Evolutionary conservation across 2,329 filamentous ascomycete genomes (phyloP), one percentile per base, ranked within the genome.

Genomic region (Calonectria pteridis): DNA sequence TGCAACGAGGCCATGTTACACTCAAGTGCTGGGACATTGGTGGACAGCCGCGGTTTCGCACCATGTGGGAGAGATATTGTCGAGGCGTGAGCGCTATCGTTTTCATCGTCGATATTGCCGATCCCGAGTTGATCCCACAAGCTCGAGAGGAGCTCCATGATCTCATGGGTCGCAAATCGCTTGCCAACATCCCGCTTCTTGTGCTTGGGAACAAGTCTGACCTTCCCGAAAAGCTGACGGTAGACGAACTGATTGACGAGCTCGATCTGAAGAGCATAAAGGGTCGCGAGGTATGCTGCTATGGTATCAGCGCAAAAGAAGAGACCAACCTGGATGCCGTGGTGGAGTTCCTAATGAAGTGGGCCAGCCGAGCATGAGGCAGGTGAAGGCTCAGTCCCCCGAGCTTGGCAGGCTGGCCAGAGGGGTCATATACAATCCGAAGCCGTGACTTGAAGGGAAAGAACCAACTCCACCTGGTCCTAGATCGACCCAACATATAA

Each of bases 31-130:
- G 97, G 97, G 97, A 99, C 87, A 92, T 99, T 77, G 97, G 97
- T 80, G 97, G 97, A 68, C 97, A 99, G 87, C 96, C 97, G 80
- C 92, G 96, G 78, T 99, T 98, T 88, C 94, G 97, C 82, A 94
- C 95, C 79, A 99, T 99, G 97, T 99, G 97, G 97, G 97, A 99
- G 89, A 91, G 97, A 82, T 99, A 99, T 85, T 98, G 97, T 86
- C 95, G 96, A 77, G 97, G 95, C 67, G 97, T 98, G 79, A 98
- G 98, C 86, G 96, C 96, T 79, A 98, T 99, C 80, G 94, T 99
- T 78, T 99, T 98, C 86, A 98, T 99, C 84, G 96, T 98, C 82
- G 97, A 99, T 84, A 97, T 97, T 77, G 95, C 96, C 79, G 97
- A 99, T 85, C 89, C 90, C 76, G 91, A 92, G 67, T 91, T 95